Base-by-base conservation (phyloP, 352 stramenopile species). In the Globisporangium paroecandrum region DNA sequence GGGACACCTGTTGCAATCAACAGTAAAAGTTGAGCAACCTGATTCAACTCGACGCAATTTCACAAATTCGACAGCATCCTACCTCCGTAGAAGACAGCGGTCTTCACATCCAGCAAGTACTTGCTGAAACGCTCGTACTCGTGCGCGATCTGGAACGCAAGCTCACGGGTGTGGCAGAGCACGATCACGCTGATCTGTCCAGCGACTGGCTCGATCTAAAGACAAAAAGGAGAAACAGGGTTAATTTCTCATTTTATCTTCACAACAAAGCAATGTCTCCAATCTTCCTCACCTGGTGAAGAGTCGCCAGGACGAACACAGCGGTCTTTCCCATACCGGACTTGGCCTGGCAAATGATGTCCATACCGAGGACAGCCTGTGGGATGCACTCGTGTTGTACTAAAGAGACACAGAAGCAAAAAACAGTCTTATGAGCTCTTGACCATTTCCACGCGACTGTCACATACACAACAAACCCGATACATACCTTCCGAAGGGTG, bases 311-410 rank as follows among this genome's bases (percentile, higher is more conserved):
- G 6, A 99, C 97, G 76, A 99, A 99, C 41, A 99, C 98, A 55
- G 98, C 98, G 0, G 98, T 99, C 87, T 99, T 99, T 70, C 98
- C 98, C 98, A 99, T 99, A 83, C 98, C 98, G 49, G 96, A 99
- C 90, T 99, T 99, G 67, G 98, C 98, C 81, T 99, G 98, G 83
- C 98, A 99, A 82, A 99, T 97, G 70, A 99, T 98, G 79, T 99
- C 98, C 89, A 99, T 99, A 57, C 98, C 98, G n/a, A 99, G 89
- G 60, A 99, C 95, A 46, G 98, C 98, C 78, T 99, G 97, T 27
- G 98, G 98, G 77, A 99, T 99, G 71, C 97, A 99, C 83, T 99
- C 97, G 77, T 99, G 97, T 81, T 99, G 96, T 62, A 99, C 96
- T 98, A 74, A 13, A 70, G 43, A 58, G 34, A 75, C 57, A 62